phyloP scores from a whole-genome alignment of 2,329 filamentous ascomycete genomes.

The Biscogniauxia sp. region DNA sequence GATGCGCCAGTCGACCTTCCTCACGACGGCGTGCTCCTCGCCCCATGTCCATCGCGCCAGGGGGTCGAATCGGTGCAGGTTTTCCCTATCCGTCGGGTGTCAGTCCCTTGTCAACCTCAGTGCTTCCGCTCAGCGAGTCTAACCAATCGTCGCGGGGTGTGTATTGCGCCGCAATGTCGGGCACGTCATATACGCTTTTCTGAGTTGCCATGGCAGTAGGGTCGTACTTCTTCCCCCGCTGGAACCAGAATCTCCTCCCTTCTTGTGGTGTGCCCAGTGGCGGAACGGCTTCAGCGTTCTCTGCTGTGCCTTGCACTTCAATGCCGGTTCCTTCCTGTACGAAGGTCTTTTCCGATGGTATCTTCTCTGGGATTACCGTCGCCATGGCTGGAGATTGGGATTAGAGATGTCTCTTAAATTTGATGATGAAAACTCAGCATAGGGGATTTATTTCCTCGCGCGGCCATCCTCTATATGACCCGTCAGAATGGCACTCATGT shows the following conservation, averaged over 20 bases:
- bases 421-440: neutral
- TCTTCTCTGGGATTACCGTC: slow-evolving; percentile 21
- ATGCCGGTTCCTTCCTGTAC: slow-evolving; percentile 18
- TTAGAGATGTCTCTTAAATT: neutral
- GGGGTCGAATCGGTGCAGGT: slow-evolving; percentile 34
- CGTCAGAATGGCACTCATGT: neutral
- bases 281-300: slow-evolving; percentile 14
- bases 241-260: slow-evolving; percentile 35
- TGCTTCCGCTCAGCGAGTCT: neutral
- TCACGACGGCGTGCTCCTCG: slow-evolving; percentile 31
- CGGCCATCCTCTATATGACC: neutral
- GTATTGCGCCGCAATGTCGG: slow-evolving; percentile 39
- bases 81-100: slow-evolving; percentile 24
- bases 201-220: slow-evolving; percentile 27
- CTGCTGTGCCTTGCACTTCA: slow-evolving; percentile 12
- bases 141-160: slow-evolving; percentile 30
- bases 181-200: slow-evolving; percentile 45
- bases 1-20: slow-evolving; percentile 36
- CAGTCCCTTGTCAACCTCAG: neutral
- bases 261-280: slow-evolving; percentile 25
- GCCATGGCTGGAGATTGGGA: slow-evolving; percentile 17
- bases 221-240: slow-evolving; percentile 26
- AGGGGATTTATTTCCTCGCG: neutral
- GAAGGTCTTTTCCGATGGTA: slow-evolving; percentile 13
- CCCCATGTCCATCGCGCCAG: slow-evolving; percentile 34